A percentile compares a stretch with the other conserved stretches of the same genome.
Conservation (phyloP, 1,284 basidiomycete genomes). For the Schizopora paradoxa region DNA sequence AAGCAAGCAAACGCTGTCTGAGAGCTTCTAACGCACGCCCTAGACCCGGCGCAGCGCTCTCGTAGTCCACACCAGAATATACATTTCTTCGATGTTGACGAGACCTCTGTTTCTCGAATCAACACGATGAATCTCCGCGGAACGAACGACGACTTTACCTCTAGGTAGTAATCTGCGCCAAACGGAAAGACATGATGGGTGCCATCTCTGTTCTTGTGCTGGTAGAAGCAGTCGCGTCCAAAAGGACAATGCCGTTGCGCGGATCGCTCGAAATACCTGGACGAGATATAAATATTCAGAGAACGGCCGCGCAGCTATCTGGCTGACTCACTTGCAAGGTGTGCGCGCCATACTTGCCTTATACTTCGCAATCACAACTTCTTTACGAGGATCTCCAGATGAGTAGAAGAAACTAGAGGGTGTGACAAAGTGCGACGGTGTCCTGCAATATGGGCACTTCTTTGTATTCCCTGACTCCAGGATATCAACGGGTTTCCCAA, state of each 20-base stretch:
- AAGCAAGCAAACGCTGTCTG: no score
- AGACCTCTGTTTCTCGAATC: no score
- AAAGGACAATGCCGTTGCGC: constrained; percentile 58
- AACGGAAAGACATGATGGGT: constrained; percentile 48
- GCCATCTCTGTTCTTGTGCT: constrained; percentile 61
- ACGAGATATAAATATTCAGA: background rate
- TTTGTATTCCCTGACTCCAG: constrained; percentile 55
- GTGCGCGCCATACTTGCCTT: constrained; percentile 65
- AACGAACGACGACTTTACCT: constrained; percentile 33
- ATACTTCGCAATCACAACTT: constrained; percentile 46
- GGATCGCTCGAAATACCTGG: constrained; percentile 60
- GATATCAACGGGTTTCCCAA: constrained; percentile 45
- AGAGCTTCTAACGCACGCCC: no score
- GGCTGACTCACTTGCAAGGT: constrained; percentile 50
- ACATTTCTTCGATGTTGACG: no score
- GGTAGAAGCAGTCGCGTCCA: constrained; percentile 72
- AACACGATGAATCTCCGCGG: no score
- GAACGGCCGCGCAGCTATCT: background rate
- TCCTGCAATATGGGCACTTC: constrained; percentile 70
- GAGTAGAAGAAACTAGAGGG: constrained; percentile 64
- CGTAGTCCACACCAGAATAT: no score
- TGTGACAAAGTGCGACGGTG: constrained; percentile 55
- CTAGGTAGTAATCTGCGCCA: constrained; percentile 51
- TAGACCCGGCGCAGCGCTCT: no score
- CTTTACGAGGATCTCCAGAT: constrained; percentile 47